Conservation (phyloP, 352 stramenopile species). For the Pythium aristosporum region DNA sequence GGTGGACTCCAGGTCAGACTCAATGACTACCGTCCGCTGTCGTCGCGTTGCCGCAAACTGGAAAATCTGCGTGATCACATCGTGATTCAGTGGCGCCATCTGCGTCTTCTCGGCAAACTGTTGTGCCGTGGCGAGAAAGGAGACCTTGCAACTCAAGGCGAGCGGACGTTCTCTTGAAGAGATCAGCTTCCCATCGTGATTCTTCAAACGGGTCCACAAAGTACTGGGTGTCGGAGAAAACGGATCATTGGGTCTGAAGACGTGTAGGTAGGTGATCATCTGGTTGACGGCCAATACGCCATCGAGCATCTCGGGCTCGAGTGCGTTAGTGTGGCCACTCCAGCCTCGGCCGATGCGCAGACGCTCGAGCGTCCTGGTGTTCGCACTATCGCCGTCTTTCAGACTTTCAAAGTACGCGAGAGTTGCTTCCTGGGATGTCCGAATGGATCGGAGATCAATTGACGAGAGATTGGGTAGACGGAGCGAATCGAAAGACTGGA, state of each 20-base stretch:
- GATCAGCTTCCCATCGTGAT: neutral
- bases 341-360: constrained; percentile 6
- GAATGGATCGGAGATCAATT: constrained; percentile 1
- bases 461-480: neutral
- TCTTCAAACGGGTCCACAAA: neutral
- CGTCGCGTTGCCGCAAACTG: neutral
- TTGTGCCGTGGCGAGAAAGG: neutral
- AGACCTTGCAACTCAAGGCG: neutral
- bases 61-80: constrained; percentile 2
- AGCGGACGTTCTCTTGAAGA: neutral
- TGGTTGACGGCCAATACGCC: neutral
- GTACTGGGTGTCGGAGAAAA: neutral
- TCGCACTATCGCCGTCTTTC: neutral
- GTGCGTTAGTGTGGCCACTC: neutral
- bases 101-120: neutral
- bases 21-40: neutral
- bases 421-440: neutral
- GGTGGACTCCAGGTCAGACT: neutral
- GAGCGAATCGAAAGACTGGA: neutral
- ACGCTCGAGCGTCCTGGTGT: neutral
- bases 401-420: neutral
- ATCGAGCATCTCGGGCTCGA: neutral
- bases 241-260: constrained; percentile 1
- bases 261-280: neutral
- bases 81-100: neutral